Percentiles rank a stretch among this genome's conserved stretches.
phyloP scores from a whole-genome alignment of 345 rosid genomes.

The Gossypium stocksii region DNA sequence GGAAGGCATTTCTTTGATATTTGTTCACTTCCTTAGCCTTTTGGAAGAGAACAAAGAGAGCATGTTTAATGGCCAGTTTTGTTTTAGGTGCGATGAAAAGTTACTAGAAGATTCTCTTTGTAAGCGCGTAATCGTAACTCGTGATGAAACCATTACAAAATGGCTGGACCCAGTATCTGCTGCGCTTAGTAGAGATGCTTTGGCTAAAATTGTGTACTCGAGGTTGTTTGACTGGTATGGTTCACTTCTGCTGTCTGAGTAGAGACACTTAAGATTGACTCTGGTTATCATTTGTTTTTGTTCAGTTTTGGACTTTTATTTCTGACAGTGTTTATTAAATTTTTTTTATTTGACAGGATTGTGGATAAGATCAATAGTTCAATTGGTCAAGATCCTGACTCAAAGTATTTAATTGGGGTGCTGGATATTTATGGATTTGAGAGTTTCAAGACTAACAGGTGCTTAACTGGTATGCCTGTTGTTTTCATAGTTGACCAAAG shows the following conservation, averaged over 20 bases:
- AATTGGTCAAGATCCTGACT: constrained; percentile 93
- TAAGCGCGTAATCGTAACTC: constrained; percentile 94
- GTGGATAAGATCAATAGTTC: constrained; percentile 88
- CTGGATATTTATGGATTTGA: constrained; percentile 99
- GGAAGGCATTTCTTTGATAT: constrained; percentile 7
- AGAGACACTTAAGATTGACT: constrained; percentile 13
- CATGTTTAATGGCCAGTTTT: constrained; percentile 4
- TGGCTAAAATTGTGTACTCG: constrained; percentile 92
- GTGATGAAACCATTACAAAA: constrained; percentile 96
- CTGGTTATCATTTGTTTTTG: constrained; percentile 1
- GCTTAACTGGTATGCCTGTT: constrained; percentile 73
- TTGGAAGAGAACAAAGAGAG: constrained; percentile 11
- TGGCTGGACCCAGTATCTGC: constrained; percentile 94
- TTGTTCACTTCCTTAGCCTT: not conserved
- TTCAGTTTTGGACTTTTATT: constrained; percentile 8
- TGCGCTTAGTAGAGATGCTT: constrained; percentile 80
- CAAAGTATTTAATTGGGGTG: constrained; percentile 88
- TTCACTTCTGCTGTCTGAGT: constrained; percentile 17
- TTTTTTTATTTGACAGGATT: constrained; percentile 51
- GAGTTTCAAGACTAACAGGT: constrained; percentile 99
- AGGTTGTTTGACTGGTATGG: constrained; percentile 96
- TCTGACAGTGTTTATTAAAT: not conserved
- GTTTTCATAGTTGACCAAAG: constrained; percentile 21
- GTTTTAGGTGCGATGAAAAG: constrained; percentile 77
- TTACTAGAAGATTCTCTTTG: constrained; percentile 95